Conservation (phyloP, 306 rosid genomes). For the Calophaca sinica region DNA sequence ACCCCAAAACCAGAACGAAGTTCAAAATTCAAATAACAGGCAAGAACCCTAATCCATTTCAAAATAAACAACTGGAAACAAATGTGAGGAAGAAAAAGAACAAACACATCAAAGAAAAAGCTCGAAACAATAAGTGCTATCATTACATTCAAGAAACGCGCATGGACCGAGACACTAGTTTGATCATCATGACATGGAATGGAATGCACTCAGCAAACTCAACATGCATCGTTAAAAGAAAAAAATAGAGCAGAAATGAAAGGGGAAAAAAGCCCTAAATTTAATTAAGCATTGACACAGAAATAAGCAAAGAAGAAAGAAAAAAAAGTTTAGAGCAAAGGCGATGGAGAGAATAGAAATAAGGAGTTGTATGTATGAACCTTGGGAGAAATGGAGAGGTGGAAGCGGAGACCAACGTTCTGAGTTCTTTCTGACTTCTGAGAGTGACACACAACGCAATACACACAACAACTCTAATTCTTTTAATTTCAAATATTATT, state of each 20-base stretch:
- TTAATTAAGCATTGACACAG: background rate
- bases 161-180: constrained; percentile 4
- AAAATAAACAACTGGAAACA: background rate
- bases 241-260: background rate
- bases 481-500: too few relatives aligned
- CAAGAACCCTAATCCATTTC: constrained; percentile 32
- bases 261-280: constrained; percentile 34
- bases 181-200: background rate
- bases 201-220: constrained; percentile 21
- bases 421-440: constrained; percentile 11
- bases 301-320: background rate
- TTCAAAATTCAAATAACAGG: constrained; percentile 25
- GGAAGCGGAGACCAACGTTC: constrained; percentile 14
- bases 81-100: background rate
- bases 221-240: background rate
- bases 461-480: too few relatives aligned
- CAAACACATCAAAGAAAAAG: background rate
- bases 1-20: constrained; percentile 26
- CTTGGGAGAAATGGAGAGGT: constrained; percentile 21
- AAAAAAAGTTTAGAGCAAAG: background rate
- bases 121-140: background rate
- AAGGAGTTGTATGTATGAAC: constrained; percentile 31
- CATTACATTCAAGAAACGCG: constrained; percentile 13
- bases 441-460: background rate
- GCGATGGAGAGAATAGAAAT: background rate